Evolutionary conservation across 257 asterid genomes (phyloP).

Genomic region (Solanum appendiculatum): DNA sequence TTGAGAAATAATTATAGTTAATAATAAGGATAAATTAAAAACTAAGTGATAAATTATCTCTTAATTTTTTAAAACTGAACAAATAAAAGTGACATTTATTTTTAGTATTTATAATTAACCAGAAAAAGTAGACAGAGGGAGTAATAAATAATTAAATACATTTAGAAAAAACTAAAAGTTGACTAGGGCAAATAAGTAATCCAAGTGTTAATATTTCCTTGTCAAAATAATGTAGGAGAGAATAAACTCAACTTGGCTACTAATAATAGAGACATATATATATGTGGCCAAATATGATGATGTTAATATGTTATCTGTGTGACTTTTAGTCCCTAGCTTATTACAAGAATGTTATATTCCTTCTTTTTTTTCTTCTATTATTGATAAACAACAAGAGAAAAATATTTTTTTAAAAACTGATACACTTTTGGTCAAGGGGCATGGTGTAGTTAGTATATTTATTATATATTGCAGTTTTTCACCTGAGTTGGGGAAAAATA

Average conservation of each 20-base stretch:
- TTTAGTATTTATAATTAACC: not conserved
- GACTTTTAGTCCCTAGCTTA: not conserved
- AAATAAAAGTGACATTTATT: not conserved
- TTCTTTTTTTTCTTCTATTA: not conserved
- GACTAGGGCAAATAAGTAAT: not conserved
- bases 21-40: not conserved
- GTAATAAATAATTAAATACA: not conserved
- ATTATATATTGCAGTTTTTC: not conserved
- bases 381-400: not conserved
- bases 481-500: not conserved
- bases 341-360: not conserved
- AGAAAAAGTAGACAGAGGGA: not conserved
- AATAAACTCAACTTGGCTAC: not conserved
- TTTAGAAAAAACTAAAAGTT: not conserved
- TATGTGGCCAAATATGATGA: not conserved
- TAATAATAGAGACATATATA: not conserved
- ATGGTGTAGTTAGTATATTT: not conserved
- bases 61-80: not conserved
- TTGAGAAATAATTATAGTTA: not conserved
- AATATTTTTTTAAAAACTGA: not conserved
- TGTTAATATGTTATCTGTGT: not conserved
- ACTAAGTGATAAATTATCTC: not conserved
- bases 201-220: not conserved
- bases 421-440: not conserved
- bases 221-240: not conserved